These are phyloP conservation scores for Metschnikowia arizonensis DNA, from an alignment of 805 yeast species.

Conservation along the genomic window DNA sequence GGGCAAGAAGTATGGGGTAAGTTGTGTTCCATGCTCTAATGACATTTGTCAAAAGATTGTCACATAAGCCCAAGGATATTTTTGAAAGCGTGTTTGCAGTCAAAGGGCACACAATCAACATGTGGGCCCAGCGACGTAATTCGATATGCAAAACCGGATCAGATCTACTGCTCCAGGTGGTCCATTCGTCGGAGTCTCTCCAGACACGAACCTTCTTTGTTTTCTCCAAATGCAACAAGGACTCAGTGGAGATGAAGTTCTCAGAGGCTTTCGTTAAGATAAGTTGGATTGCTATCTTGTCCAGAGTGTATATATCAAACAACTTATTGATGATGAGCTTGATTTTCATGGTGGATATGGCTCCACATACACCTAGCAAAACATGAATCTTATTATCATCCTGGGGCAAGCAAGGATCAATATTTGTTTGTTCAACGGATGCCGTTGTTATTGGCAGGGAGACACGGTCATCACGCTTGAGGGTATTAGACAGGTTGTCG, in stretches of 20 bases:
- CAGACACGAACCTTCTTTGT: constrained; percentile 47
- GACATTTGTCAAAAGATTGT: constrained; percentile 84
- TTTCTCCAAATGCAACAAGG: constrained; percentile 34
- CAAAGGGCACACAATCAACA: constrained; percentile 87
- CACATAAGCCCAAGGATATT: constrained; percentile 86
- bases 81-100: constrained; percentile 91
- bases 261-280: constrained; percentile 53
- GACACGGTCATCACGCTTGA: constrained; percentile 14
- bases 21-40: constrained; percentile 94
- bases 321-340: constrained; percentile 49
- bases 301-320: constrained; percentile 48
- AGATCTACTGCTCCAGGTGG: constrained; percentile 70
- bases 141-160: constrained; percentile 96
- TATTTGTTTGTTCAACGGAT: constrained; percentile 40
- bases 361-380: constrained; percentile 56
- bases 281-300: constrained; percentile 49
- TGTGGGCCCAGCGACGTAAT: constrained; percentile 94
- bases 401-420: constrained; percentile 64
- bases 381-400: constrained; percentile 54
- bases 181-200: constrained; percentile 60
- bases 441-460: constrained; percentile 16
- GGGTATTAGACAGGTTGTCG: constrained; percentile 18
- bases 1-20: constrained; percentile 85
- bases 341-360: constrained; percentile 49
- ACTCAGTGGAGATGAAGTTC: constrained; percentile 47